These are phyloP conservation scores for Letharia columbiana DNA, from an alignment of 495 filamentous ascomycete genomes.

Conservation along the genomic window DNA sequence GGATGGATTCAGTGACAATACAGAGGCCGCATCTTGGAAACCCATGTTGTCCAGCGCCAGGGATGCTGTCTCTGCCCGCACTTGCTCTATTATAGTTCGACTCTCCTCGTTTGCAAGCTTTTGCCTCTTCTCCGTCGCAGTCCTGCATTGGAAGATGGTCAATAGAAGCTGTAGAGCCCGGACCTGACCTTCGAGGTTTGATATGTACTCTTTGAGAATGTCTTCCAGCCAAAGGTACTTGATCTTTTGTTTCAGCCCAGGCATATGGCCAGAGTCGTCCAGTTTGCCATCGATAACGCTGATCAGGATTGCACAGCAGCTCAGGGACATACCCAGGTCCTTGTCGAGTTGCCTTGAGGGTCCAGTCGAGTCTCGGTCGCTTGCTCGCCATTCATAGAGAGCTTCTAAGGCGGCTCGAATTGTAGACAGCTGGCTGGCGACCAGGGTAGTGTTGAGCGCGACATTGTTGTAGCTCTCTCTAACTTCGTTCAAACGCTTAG, in stretches of 20 bases:
- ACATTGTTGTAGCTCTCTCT: conserved; percentile 20
- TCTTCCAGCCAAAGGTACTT: conserved; percentile 21
- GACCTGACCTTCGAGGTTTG: conserved; percentile 23
- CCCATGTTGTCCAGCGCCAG: conserved; percentile 12
- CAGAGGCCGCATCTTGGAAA: conserved; percentile 19
- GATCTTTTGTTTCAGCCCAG: conserved; percentile 20
- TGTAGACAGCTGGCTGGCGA: conserved; percentile 22
- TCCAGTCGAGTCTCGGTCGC: conserved; percentile 2
- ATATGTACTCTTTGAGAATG: conserved; percentile 21
- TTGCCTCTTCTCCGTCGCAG: conserved; percentile 19
- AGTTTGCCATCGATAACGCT: conserved; percentile 22
- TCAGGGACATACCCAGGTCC: conserved; percentile 19
- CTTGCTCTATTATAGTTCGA: conserved; percentile 18
- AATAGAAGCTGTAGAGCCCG: conserved; percentile 23
- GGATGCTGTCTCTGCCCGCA: conserved; percentile 17
- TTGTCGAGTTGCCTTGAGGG: conserved; percentile 20
- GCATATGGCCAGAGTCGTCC: conserved; percentile 20
- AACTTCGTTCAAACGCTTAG: conserved; percentile 21
- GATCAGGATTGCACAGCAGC: conserved; percentile 23
- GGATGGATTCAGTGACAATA: conserved; percentile 20
- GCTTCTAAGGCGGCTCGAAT: conserved; percentile 23
- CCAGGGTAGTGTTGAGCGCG: conserved; percentile 23
- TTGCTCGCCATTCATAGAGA: conserved; percentile 18
- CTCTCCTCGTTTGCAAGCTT: conserved; percentile 13
- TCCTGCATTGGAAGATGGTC: conserved; percentile 23